These are phyloP conservation scores for Alternaria brassicicola DNA, from an alignment of 2,329 filamentous ascomycete species.

Conservation along the genomic window DNA sequence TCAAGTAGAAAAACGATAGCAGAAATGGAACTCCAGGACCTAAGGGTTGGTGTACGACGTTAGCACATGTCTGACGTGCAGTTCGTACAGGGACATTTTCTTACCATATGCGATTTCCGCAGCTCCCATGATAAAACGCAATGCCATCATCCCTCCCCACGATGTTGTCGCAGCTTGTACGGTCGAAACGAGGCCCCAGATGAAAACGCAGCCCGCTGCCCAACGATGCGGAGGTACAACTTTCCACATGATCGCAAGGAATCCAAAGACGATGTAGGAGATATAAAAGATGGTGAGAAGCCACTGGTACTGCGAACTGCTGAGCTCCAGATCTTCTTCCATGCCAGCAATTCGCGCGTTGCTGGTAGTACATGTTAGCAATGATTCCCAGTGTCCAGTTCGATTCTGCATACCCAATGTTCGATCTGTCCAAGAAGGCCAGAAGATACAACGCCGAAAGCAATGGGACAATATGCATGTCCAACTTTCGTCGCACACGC, in stretches of 20 bases:
- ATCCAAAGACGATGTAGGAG: constrained; percentile 47
- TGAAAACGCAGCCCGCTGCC: constrained; percentile 44
- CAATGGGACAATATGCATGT: constrained; percentile 41
- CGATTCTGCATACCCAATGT: constrained; percentile 42
- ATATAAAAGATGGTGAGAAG: constrained; percentile 50
- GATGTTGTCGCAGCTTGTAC: constrained; percentile 39
- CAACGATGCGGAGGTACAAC: constrained; percentile 45
- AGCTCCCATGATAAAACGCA: constrained; percentile 46
- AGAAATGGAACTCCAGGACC: no score
- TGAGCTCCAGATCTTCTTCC: constrained; percentile 40
- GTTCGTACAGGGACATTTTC: constrained; percentile 50
- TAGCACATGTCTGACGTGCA: no score
- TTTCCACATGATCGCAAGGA: constrained; percentile 48
- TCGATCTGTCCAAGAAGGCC: constrained; percentile 47
- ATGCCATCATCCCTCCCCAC: constrained; percentile 44
- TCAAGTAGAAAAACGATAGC: no score
- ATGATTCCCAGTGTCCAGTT: not conserved
- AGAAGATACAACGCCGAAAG: constrained; percentile 44
- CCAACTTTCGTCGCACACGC: constrained; percentile 38
- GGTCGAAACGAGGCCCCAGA: constrained; percentile 44
- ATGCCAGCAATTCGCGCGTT: constrained; percentile 53
- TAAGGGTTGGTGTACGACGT: no score
- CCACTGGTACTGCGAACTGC: constrained; percentile 40
- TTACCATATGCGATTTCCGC: constrained; percentile 54
- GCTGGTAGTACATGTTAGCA: constrained; percentile 12